Percentiles rank a stretch among this genome's conserved stretches.
These are phyloP conservation scores for Pleurotus djamor DNA, from an alignment of 768 basidiomycete genomes.

Conservation along the genomic window DNA sequence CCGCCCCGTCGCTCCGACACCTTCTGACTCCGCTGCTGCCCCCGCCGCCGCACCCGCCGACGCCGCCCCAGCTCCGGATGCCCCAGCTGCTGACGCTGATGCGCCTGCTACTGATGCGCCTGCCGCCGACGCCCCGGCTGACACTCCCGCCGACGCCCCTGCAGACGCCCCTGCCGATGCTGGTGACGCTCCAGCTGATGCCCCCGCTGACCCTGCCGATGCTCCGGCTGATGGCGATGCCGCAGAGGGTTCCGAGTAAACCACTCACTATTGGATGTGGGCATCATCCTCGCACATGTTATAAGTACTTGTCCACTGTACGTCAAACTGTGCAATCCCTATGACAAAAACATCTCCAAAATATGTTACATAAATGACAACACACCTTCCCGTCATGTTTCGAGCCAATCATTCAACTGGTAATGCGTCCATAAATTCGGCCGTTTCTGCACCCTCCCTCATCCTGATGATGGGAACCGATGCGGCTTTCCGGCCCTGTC, in stretches of 20 bases:
- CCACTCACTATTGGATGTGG: too few relatives aligned
- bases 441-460: constrained; percentile 51
- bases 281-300: too few relatives aligned
- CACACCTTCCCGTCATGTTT: neutral
- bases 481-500: constrained; percentile 17
- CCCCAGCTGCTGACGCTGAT: neutral
- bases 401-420: neutral
- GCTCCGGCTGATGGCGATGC: too few relatives aligned
- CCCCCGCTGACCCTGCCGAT: too few relatives aligned
- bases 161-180: neutral
- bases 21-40: neutral
- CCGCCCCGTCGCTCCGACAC: neutral
- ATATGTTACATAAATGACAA: neutral
- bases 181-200: neutral
- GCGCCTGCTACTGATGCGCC: neutral
- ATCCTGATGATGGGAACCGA: constrained; percentile 48
- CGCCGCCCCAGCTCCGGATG: neutral
- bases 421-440: constrained; percentile 37
- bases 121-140: neutral
- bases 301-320: too few relatives aligned
- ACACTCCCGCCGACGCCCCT: neutral
- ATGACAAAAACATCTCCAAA: neutral
- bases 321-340: too few relatives aligned
- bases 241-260: too few relatives aligned
- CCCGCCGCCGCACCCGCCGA: neutral